Evolutionary conservation across 2,329 filamentous ascomycete species (phyloP).

Genomic region (Fusarium sp.): DNA sequence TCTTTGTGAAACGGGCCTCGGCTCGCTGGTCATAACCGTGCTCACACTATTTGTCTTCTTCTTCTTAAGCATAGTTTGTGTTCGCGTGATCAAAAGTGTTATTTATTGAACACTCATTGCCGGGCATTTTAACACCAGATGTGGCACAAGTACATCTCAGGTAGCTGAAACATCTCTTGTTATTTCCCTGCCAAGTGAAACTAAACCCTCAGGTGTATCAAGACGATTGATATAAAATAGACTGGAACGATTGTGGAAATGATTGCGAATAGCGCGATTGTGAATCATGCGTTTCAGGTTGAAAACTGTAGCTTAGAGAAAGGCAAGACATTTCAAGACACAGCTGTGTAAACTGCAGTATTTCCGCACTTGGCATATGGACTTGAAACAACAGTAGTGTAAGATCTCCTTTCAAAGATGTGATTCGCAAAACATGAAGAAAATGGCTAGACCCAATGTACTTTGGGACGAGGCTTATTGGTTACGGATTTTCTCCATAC

Average conservation of each 20-base stretch:
- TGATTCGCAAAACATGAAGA: not conserved
- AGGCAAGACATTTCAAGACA: not conserved
- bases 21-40: not conserved
- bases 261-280: not conserved
- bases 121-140: not conserved
- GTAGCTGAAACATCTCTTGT: not conserved
- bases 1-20: not conserved
- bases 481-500: not conserved
- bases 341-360: not conserved
- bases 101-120: not conserved
- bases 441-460: not conserved
- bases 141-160: not conserved
- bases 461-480: not conserved
- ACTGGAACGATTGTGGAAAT: not conserved
- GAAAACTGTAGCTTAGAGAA: not conserved
- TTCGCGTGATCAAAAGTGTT: not conserved
- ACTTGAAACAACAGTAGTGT: not conserved
- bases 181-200: not conserved
- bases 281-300: not conserved
- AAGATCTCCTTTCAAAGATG: not conserved
- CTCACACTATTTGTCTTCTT: not conserved
- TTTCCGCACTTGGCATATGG: not conserved
- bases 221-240: not conserved
- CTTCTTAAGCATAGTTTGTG: not conserved
- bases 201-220: not conserved